Conservation (phyloP, 257 asterid species). For the Solanum bulbocastanum region DNA sequence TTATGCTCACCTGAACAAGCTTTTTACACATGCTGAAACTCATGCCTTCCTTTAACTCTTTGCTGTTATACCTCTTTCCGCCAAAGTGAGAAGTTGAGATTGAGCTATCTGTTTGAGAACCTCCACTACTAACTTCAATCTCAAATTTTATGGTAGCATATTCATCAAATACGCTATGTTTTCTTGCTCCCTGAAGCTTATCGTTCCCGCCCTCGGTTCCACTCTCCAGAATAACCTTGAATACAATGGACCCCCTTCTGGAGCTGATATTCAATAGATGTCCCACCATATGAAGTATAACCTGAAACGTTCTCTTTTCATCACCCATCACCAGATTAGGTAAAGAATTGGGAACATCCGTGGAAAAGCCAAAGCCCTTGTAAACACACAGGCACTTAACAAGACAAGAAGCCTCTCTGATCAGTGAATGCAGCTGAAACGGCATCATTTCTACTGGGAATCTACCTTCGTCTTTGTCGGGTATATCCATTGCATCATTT, state of each 20-base stretch:
- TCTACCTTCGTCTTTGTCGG: slow-evolving; percentile 33
- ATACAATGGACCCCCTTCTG: slow-evolving; percentile 16
- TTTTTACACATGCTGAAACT: slow-evolving; percentile 38
- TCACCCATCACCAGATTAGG: slow-evolving; percentile 37
- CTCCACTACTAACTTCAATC: slow-evolving; percentile 19
- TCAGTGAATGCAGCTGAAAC: slow-evolving; percentile 26
- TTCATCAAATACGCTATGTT: slow-evolving; percentile 14
- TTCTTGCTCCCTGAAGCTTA: slow-evolving; percentile 20
- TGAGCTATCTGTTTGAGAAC: slow-evolving; percentile 12
- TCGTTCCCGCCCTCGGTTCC: slow-evolving; percentile 12
- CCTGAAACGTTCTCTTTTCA: slow-evolving; percentile 37
- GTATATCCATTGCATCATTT: slow-evolving; percentile 32
- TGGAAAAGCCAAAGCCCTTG: slow-evolving; percentile 21
- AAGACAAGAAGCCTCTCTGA: slow-evolving; percentile 30
- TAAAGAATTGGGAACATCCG: slow-evolving; percentile 16
- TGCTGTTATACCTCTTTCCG: slow-evolving; percentile 17
- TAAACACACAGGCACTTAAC: slow-evolving; percentile 22
- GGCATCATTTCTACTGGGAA: slow-evolving; percentile 22
- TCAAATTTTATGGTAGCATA: slow-evolving; percentile 22
- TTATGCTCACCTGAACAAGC: slow-evolving; percentile 23
- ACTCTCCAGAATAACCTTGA: slow-evolving; percentile 21
- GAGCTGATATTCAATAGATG: slow-evolving; percentile 21
- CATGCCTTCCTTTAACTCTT: slow-evolving; percentile 28
- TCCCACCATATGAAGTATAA: slow-evolving; percentile 35
- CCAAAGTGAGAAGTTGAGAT: slow-evolving; percentile 10